Evolutionary conservation across 2,329 filamentous ascomycete species (phyloP).

Genomic region (Diaporthe sp.): DNA sequence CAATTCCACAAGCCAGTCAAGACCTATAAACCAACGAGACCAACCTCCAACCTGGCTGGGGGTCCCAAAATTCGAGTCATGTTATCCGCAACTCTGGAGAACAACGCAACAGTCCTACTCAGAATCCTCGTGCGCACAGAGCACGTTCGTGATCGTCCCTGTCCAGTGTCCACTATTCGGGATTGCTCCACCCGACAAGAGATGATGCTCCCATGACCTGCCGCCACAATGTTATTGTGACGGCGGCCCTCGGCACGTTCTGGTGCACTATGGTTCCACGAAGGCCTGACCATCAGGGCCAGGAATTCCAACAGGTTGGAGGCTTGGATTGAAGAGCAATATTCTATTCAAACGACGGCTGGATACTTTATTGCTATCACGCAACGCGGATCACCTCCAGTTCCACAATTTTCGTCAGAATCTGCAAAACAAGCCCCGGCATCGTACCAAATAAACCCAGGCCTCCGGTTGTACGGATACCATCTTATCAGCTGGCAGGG

Average conservation of each 20-base stretch:
- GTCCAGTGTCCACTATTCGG: background rate
- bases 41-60: background rate
- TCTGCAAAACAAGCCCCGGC: background rate
- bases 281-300: background rate
- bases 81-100: background rate
- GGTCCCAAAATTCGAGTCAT: slow-evolving; percentile 1
- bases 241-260: background rate
- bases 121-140: slow-evolving; percentile 15
- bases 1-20: background rate
- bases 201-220: background rate
- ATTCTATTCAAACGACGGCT: background rate
- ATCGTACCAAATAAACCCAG: background rate
- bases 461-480: background rate
- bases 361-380: background rate
- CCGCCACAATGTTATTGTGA: background rate
- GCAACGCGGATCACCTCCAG: background rate
- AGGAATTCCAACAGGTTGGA: background rate
- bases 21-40: background rate
- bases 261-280: background rate
- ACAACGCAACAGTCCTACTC: background rate
- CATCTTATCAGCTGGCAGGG: slow-evolving; percentile 21
- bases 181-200: slow-evolving; percentile 7
- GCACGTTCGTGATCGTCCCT: slow-evolving; percentile 11
- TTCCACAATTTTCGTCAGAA: slow-evolving; percentile 10
- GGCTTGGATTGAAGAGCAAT: background rate